These are phyloP conservation scores for Plasmodium ovale DNA, from an alignment of 169 alveolate genomes.

Conservation along the genomic window DNA sequence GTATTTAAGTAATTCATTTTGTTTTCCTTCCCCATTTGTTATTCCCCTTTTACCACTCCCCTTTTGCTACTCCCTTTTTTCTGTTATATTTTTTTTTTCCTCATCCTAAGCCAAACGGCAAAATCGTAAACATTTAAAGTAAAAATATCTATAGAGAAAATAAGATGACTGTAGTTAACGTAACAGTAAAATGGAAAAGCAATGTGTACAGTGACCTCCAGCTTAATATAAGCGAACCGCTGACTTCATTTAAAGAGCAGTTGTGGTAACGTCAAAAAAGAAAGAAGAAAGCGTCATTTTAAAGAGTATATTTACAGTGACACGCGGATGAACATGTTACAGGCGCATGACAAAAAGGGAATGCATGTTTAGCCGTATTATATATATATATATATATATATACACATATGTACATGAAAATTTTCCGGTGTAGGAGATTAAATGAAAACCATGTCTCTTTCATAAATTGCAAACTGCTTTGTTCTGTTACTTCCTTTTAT, in stretches of 20 bases:
- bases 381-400: too few species aligned
- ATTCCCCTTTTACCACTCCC: neutral
- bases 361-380: neutral
- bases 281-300: neutral
- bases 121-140: too few species aligned
- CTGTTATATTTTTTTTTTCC: neutral
- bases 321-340: neutral
- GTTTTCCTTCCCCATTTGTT: neutral
- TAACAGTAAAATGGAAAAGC: slow-evolving; percentile 85
- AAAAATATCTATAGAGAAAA: neutral
- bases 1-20: too few species aligned
- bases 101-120: neutral
- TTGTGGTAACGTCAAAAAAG: slow-evolving; percentile 43
- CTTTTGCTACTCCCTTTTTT: neutral
- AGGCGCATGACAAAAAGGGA: neutral
- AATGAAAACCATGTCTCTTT: too few species aligned
- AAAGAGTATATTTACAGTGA: neutral
- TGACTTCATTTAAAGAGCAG: slow-evolving; percentile 76
- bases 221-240: slow-evolving; percentile 76
- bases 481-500: too few species aligned
- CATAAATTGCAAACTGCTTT: too few species aligned
- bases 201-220: slow-evolving; percentile 79
- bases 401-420: too few species aligned
- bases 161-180: slow-evolving; percentile 76
- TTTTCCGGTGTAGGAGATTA: too few species aligned